A percentile compares a stretch with the other conserved stretches of the same genome.
phyloP scores from a whole-genome alignment of 1,284 basidiomycete genomes.

The Boletus semigastroideus region DNA sequence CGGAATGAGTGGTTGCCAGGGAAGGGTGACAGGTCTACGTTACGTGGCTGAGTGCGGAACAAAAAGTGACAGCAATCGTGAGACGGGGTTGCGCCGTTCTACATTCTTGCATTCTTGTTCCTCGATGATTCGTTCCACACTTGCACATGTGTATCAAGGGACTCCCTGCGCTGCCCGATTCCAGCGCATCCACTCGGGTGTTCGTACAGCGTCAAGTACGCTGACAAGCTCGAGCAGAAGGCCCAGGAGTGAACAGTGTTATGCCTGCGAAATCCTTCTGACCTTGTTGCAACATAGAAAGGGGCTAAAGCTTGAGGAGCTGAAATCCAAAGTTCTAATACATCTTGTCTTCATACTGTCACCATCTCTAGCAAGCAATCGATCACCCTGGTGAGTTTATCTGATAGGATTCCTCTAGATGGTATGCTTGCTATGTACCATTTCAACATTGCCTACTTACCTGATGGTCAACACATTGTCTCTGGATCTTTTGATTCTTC shows the following conservation, averaged over 20 bases:
- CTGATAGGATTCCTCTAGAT: too few relatives aligned
- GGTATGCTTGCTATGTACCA: too few relatives aligned
- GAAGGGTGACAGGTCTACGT: background rate
- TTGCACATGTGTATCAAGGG: conserved; percentile 2
- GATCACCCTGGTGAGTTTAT: too few relatives aligned
- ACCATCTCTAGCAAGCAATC: too few relatives aligned
- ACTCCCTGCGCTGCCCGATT: conserved; percentile 5
- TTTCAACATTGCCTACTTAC: too few relatives aligned
- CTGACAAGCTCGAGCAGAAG: conserved; percentile 44
- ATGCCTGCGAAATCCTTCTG: conserved; percentile 10
- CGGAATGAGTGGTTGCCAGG: background rate
- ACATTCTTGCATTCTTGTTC: background rate
- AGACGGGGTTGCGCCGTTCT: background rate
- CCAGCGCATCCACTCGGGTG: conserved; percentile 12
- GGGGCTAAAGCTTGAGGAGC: conserved; percentile 41
- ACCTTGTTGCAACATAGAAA: conserved; percentile 34
- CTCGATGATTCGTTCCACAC: conserved; percentile 5
- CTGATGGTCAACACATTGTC: too few relatives aligned
- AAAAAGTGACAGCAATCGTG: background rate
- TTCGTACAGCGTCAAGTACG: conserved; percentile 41
- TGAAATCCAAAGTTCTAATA: conserved; percentile 39
- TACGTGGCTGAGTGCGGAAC: background rate
- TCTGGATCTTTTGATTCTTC: too few relatives aligned
- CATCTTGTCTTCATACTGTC: too few relatives aligned
- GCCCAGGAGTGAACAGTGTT: conserved; percentile 44